phyloP scores from a whole-genome alignment of 495 filamentous ascomycete genomes.

The Immersiella caudata region DNA sequence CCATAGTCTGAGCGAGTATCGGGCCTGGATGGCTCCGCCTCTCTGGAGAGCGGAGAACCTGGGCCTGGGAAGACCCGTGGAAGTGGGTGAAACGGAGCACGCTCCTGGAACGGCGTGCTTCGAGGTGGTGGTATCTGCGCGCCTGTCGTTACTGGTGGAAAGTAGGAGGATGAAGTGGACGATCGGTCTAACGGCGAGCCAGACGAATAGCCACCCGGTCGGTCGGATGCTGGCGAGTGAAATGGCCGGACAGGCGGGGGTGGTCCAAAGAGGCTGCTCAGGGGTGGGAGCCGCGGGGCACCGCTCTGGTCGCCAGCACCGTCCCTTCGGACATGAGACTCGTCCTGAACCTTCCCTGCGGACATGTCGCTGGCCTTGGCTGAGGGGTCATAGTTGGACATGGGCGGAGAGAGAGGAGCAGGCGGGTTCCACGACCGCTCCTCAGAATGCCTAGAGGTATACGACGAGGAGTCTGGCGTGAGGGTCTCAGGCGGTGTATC shows the following conservation, averaged over 20 bases:
- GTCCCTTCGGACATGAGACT: slow-evolving; percentile 40
- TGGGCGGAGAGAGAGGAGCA: slow-evolving; percentile 50
- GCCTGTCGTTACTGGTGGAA: slow-evolving; percentile 39
- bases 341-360: slow-evolving; percentile 39
- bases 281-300: slow-evolving; percentile 50
- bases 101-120: slow-evolving; percentile 44
- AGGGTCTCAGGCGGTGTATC: slow-evolving; percentile 49
- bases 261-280: slow-evolving; percentile 59
- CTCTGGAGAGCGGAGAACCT: slow-evolving; percentile 42
- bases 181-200: slow-evolving; percentile 48
- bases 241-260: slow-evolving; percentile 42
- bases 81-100: slow-evolving; percentile 45
- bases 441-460: slow-evolving; percentile 42
- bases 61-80: slow-evolving; percentile 46
- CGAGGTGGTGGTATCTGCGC: slow-evolving; percentile 38
- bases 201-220: slow-evolving; percentile 43
- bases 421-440: slow-evolving; percentile 43
- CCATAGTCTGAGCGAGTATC: slow-evolving; percentile 32
- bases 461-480: slow-evolving; percentile 47
- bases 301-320: slow-evolving; percentile 25
- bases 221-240: slow-evolving; percentile 50
- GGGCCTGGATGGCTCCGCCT: slow-evolving; percentile 35
- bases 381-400: slow-evolving; percentile 56
- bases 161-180: slow-evolving; percentile 53
- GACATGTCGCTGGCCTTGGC: slow-evolving; percentile 47